Conservation (phyloP, 495 filamentous ascomycete species). For the Trichoderma gamsii region DNA sequence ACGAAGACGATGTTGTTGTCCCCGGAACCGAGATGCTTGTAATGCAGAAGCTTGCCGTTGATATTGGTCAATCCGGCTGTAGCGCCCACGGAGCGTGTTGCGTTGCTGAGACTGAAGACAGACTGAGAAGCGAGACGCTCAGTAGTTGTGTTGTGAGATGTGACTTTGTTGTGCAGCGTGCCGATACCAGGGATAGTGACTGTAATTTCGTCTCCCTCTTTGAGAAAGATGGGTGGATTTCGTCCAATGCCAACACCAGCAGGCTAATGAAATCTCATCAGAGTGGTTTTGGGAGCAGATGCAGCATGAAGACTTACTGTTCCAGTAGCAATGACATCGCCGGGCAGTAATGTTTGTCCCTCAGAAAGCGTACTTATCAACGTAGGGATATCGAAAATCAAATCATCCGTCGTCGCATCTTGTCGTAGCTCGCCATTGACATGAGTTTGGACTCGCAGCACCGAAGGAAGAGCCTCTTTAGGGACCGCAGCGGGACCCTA, state of each 20-base stretch:
- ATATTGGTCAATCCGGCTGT: constrained; percentile 35
- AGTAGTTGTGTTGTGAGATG: constrained; percentile 25
- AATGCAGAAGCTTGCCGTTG: constrained; percentile 40
- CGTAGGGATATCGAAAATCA: constrained; percentile 42
- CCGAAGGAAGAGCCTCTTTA: constrained; percentile 33
- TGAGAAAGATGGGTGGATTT: constrained; percentile 40
- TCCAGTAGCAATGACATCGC: constrained; percentile 44
- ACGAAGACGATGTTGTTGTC: constrained; percentile 43
- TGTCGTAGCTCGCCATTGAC: constrained; percentile 43
- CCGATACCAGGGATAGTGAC: constrained; percentile 42
- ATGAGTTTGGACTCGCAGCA: constrained; percentile 36
- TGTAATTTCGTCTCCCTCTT: constrained; percentile 38
- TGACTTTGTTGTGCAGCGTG: constrained; percentile 39
- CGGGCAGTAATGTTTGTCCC: constrained; percentile 38
- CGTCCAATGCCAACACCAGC: constrained; percentile 48
- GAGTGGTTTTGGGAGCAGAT: neutral
- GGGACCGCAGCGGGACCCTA: constrained; percentile 49
- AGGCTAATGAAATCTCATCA: constrained; percentile 22
- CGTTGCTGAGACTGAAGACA: constrained; percentile 27
- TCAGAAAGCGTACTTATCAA: constrained; percentile 40
- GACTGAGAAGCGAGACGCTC: constrained; percentile 21
- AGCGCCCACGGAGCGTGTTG: constrained; percentile 22
- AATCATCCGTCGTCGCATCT: constrained; percentile 34
- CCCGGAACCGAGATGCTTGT: constrained; percentile 25
- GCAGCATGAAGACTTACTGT: constrained; percentile 22